Evolutionary conservation across 176 grass and related monocot genomes (phyloP), one percentile per base, ranked within the genome.

Genomic region (Luzula sylvatica): DNA sequence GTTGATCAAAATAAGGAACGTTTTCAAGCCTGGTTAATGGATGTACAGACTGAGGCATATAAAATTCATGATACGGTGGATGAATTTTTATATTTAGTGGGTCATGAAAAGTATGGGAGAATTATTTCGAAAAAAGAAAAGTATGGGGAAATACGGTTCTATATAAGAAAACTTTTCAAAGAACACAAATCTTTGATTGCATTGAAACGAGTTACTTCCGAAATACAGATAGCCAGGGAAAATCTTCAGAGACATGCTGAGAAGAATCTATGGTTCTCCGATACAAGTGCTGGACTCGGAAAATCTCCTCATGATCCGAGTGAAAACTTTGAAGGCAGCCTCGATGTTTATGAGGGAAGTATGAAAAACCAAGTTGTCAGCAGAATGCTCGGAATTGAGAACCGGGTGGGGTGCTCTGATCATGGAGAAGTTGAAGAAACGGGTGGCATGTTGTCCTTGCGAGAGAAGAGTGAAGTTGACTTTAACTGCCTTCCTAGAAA

Each of bases 1-100:
- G 41, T 24, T 24, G 23, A 53, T 42, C 28, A 60, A 3, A 70
- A 11, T 4, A 46, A 57, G n/a, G 32, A 67, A 15, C 11, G 26
- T 1, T 16, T 75, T 15, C 15, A 5, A 11, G 9, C 1, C 8
- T 86, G 75, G 82, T 49, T 60, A 30, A 24, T 5, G 0, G 4
- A 71, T n/a, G 60, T 86, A 15, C 50, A 53, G 19, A 69, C 42
- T 9, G 3, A 56, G n/a, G 61, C 66, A 16, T 59, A 68, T n/a
- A 51, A 51, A 6, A 66, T 86, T 9, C 55, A 72, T 19, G 76
- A 76, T 23, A 65, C 75, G 11, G 46, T 75, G 29, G 82, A 79
- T 11, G 61, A 76, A 46, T 80, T 75, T 50, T 24, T 46, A 0
- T 52, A 58, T 44, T 0, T 64, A 3, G 44, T 54, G 22, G 15